Percentiles rank a stretch among this genome's conserved stretches.
Conservation (phyloP, 2,329 filamentous ascomycete genomes). For the Paracorniculantispora psalliotae region DNA sequence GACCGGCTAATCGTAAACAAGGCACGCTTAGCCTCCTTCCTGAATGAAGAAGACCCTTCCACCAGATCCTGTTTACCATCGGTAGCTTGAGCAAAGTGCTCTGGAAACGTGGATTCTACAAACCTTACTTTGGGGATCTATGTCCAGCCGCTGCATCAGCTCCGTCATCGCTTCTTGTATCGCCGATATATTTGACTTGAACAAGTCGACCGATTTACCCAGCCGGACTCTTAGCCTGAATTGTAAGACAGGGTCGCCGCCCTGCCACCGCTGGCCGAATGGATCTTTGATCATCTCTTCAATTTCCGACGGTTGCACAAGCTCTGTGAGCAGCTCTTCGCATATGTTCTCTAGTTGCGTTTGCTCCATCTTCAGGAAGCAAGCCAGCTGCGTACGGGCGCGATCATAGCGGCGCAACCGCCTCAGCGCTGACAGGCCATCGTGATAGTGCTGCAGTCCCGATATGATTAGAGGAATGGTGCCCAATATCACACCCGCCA, state of each 20-base stretch:
- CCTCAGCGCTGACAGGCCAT: not conserved
- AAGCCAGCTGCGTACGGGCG: not conserved
- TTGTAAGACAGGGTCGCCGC: not conserved
- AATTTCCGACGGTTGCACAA: not conserved
- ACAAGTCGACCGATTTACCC: not conserved
- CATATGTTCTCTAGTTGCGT: not conserved
- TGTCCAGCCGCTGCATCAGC: not conserved
- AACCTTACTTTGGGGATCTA: not conserved
- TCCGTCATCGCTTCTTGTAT: not conserved
- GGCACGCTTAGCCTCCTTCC: not conserved
- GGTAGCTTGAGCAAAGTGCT: not conserved
- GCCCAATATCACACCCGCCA: conserved; percentile 17
- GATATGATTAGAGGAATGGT: conserved; percentile 15
- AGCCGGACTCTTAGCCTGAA: not conserved
- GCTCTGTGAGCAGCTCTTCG: not conserved
- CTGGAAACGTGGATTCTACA: not conserved
- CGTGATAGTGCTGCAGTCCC: conserved; percentile 15
- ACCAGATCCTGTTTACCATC: not conserved
- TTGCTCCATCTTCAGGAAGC: not conserved
- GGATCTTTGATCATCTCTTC: not conserved
- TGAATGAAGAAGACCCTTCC: not conserved
- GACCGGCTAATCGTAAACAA: not conserved
- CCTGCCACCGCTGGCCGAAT: not conserved
- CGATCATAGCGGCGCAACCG: not conserved
- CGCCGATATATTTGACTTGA: not conserved